Percentiles rank a stretch among this genome's conserved stretches.
phyloP scores from a whole-genome alignment of 1,139 yeast genomes.

The Pneumocystis jirovecii region DNA sequence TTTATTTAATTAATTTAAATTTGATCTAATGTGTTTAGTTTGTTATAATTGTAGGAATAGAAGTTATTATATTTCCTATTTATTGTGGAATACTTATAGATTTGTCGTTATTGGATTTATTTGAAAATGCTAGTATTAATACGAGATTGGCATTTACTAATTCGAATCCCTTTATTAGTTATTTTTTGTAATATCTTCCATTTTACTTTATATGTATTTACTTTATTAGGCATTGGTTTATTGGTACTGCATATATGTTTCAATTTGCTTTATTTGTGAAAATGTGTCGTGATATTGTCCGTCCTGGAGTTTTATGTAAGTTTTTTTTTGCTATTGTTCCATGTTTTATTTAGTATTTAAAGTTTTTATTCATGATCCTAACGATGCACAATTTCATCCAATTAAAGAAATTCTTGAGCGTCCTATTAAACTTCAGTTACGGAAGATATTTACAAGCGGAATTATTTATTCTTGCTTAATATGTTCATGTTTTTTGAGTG shows the following conservation, averaged over 20 bases:
- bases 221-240: slow-evolving; percentile 41
- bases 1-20: neutral
- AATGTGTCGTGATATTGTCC: slow-evolving; percentile 60
- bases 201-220: slow-evolving; percentile 18
- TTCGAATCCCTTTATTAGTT: slow-evolving; percentile 6
- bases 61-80: slow-evolving; percentile 68
- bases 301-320: slow-evolving; percentile 65
- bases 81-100: slow-evolving; percentile 67
- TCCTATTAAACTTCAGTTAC: slow-evolving; percentile 55
- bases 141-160: slow-evolving; percentile 5
- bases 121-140: slow-evolving; percentile 16
- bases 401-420: slow-evolving; percentile 75
- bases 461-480: slow-evolving; percentile 64
- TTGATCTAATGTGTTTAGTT: slow-evolving; percentile 19
- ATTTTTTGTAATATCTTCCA: slow-evolving; percentile 12
- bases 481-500: slow-evolving; percentile 56
- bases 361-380: slow-evolving; percentile 78
- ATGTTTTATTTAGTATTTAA: neutral
- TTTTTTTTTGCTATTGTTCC: neutral
- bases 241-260: slow-evolving; percentile 79
- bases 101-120: slow-evolving; percentile 35
- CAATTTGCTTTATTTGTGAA: slow-evolving; percentile 75
- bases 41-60: slow-evolving; percentile 57
- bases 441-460: slow-evolving; percentile 61
- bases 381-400: slow-evolving; percentile 81